Evolutionary conservation across 208 protist genomes (phyloP).

Genomic region (Zelonia costaricensis): DNA sequence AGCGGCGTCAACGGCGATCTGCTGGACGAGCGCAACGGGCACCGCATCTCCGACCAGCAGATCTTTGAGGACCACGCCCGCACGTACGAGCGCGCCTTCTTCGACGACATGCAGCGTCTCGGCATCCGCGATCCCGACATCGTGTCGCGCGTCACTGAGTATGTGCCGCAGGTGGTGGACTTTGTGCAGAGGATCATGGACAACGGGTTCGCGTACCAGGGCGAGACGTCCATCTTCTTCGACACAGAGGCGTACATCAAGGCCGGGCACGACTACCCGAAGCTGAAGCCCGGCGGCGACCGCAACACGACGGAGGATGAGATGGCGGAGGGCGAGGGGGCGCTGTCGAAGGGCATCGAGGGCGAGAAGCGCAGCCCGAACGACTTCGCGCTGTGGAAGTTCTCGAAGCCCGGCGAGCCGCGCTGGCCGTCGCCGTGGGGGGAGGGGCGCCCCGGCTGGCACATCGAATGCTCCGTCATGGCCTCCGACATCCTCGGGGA

Average conservation of each 20-base stretch:
- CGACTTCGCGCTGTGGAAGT: slow-evolving; percentile 99
- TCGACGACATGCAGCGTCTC: slow-evolving; percentile 93
- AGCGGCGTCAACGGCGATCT: slow-evolving; percentile 78
- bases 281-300: slow-evolving; percentile 76
- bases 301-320: slow-evolving; percentile 79
- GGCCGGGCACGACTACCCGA: slow-evolving; percentile 94
- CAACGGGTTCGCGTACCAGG: slow-evolving; percentile 96
- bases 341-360: slow-evolving; percentile 42
- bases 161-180: slow-evolving; percentile 95
- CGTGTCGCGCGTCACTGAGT: slow-evolving; percentile 98
- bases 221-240: slow-evolving; percentile 96
- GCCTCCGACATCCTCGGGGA: slow-evolving; percentile 90
- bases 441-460: slow-evolving; percentile 98
- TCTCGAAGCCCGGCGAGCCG: slow-evolving; percentile 94
- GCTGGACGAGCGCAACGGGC: slow-evolving; percentile 74
- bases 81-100: slow-evolving; percentile 92
- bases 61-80: slow-evolving; percentile 91
- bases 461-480: slow-evolving; percentile 99
- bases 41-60: slow-evolving; percentile 63
- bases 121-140: slow-evolving; percentile 89
- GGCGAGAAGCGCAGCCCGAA: slow-evolving; percentile 89
- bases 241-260: slow-evolving; percentile 88
- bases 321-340: slow-evolving; percentile 93
- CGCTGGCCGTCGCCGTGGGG: slow-evolving; percentile 94
- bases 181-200: slow-evolving; percentile 96